A percentile compares a stretch with the other conserved stretches of the same genome.
Conservation (phyloP, 179 eudicot species). For the Pouteria campechiana region DNA sequence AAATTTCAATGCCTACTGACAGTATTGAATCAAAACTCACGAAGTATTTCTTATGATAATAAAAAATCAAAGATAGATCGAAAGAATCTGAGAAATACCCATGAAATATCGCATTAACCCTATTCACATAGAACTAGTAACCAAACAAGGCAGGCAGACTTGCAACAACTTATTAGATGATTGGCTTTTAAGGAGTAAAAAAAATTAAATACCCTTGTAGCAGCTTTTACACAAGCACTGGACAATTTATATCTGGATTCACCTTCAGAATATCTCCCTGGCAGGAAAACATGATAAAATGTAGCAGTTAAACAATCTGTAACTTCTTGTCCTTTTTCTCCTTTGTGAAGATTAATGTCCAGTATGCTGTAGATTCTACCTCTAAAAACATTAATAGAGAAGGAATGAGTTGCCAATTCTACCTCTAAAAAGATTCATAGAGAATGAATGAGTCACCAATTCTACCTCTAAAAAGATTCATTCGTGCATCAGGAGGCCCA, state of each 20-base stretch:
- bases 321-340: too few species aligned
- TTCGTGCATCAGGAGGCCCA: conserved; percentile 71
- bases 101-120: too few species aligned
- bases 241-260: conserved; percentile 83
- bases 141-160: too few species aligned
- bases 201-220: conserved; percentile 35
- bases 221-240: conserved; percentile 24
- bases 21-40: background rate
- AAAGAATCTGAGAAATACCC: background rate
- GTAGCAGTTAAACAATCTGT: conserved; percentile 1
- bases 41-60: too few species aligned
- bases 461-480: conserved; percentile 70
- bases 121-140: too few species aligned
- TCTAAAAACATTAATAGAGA: background rate
- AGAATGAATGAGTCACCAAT: background rate
- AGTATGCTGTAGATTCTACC: too few species aligned
- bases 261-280: conserved; percentile 90
- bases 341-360: too few species aligned
- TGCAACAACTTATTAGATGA: too few species aligned
- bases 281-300: conserved; percentile 1
- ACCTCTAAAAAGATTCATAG: background rate
- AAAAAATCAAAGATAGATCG: background rate
- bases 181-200: too few species aligned
- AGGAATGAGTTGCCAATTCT: too few species aligned
- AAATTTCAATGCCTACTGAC: background rate